phyloP scores from a whole-genome alignment of 306 rosid species.

The Calophaca sinica region DNA sequence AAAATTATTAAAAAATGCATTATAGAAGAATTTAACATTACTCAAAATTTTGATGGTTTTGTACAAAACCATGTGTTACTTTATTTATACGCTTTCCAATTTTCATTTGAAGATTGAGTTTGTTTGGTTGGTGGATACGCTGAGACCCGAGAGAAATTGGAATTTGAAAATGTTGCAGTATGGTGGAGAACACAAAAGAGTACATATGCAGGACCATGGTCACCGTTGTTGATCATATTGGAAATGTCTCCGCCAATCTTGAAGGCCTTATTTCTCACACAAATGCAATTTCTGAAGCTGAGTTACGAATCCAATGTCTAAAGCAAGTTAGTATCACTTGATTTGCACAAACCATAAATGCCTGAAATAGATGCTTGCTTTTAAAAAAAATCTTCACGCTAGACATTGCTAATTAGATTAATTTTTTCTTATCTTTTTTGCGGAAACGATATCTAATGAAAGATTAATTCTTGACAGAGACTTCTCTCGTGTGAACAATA shows the following conservation, averaged over 20 bases:
- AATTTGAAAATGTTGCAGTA: slow-evolving; percentile 53
- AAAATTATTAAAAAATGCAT: no score
- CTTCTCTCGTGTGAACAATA: slow-evolving; percentile 64
- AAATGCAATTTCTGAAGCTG: slow-evolving; percentile 60
- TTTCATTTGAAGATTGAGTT: neutral
- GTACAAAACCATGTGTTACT: no score
- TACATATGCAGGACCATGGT: slow-evolving; percentile 72
- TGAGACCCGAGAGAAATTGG: neutral
- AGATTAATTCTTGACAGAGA: slow-evolving; percentile 53
- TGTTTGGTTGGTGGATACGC: slow-evolving; percentile 16
- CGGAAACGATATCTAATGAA: no score
- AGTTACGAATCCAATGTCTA: slow-evolving; percentile 66
- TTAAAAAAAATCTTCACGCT: no score
- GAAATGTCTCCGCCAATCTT: slow-evolving; percentile 70
- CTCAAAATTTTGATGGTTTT: no score
- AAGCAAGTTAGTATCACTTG: slow-evolving; percentile 55
- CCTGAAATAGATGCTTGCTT: no score
- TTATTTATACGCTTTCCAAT: no score
- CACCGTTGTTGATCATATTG: slow-evolving; percentile 79
- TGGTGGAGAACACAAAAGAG: slow-evolving; percentile 71
- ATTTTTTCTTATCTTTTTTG: no score
- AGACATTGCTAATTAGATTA: no score
- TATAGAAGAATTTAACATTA: no score
- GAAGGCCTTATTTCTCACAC: slow-evolving; percentile 60
- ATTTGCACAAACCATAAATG: no score